Evolutionary conservation across 345 rosid species (phyloP).

Genomic region (Streptanthus diversifolius): DNA sequence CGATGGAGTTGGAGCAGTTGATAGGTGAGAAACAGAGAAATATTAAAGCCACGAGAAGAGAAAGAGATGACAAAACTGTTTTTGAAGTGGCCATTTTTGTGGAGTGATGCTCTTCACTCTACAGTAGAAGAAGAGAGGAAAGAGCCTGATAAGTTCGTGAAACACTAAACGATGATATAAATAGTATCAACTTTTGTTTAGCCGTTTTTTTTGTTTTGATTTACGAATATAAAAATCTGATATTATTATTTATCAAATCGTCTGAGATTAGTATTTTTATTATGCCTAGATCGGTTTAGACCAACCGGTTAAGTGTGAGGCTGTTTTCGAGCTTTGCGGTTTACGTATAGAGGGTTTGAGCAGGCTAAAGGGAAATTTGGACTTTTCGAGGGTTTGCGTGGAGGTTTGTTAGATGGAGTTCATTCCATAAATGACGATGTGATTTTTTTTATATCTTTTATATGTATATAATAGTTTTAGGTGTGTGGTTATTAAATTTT

Average conservation of each 20-base stretch:
- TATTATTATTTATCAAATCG: no score
- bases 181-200: neutral
- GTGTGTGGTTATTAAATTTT: no score
- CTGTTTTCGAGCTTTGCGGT: neutral
- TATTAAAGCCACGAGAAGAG: constrained; percentile 35
- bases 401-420: no score
- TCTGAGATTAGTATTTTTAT: no score
- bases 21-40: constrained; percentile 35
- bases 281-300: neutral
- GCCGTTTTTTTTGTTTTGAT: no score
- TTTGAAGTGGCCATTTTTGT: neutral
- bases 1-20: constrained; percentile 45
- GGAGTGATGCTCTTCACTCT: neutral
- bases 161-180: neutral
- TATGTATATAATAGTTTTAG: no score
- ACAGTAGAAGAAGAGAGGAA: neutral
- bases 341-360: no score
- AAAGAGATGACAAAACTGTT: neutral
- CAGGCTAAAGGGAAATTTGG: no score
- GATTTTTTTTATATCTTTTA: no score
- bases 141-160: neutral
- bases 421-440: no score
- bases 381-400: no score
- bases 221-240: no score
- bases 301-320: neutral